Evolutionary conservation across 306 rosid genomes (phyloP), one percentile per base, ranked within the genome.

Genomic region (Potentilla sterilis): DNA sequence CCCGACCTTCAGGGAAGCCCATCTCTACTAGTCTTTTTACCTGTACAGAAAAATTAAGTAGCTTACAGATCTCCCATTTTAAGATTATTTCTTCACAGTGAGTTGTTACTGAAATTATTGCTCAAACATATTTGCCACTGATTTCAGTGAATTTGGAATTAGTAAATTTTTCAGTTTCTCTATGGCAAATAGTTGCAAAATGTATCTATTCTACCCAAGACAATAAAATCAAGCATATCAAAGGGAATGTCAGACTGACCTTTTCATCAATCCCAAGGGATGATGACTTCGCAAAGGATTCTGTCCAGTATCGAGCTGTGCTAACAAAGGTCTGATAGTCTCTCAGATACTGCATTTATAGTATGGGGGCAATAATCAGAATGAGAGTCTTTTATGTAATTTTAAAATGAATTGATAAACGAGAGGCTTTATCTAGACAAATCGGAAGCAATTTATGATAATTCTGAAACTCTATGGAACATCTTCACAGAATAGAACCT

Each of bases 241-340:
- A 72, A 49, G 22, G 55, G 34, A 72, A 70, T 22, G 67, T 15
- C 47, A 35, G 11, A 77, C 54, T 40, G 73, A 89, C 99, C 97
- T 92, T 95, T 70, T 92, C 99, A 72, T 87, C 97, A 75, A 92
- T 78, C 78, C 96, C 98, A 63, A 83, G 90, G 67, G 96, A 84
- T 3, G 96, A 85, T 66, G 86, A 22, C 88, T 88, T 95, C 24
- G 99, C 99, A 86, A 95, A 95, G 80, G 84, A 81, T 84, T 95
- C 97, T 11, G 99, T 92, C 99, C 99, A 95, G 85, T 92, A 92
- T 74, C 93, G 91, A 35, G 99, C 99, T 41, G 98, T 95, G 83
- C 80, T 85, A 66, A 90, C 91, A 81, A 92, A 95, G 72, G 97
- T 92, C 86, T 92, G 97, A 70, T 89, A 82, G 52, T 95, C 91